Evolutionary conservation across 805 yeast species (phyloP), one percentile per base, ranked within the genome.

Genomic region (Candida montana): DNA sequence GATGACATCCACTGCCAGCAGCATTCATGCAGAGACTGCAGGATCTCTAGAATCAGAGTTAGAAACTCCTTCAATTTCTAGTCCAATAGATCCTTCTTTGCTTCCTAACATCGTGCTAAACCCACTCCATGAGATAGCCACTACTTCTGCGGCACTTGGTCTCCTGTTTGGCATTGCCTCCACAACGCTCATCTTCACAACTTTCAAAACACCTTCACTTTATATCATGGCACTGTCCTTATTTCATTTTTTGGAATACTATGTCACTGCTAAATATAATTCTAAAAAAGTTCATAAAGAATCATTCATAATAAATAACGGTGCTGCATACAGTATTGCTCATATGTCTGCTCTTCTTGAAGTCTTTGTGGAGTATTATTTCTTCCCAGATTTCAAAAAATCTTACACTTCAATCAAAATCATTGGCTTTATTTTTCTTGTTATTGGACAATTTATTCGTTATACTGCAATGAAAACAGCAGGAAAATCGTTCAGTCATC

Each of bases 401-500:
- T 36, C 47, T 0, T 37, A 31, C 33, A 13, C 39, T 3, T 12
- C 37, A 0, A 29, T 67, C 31, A 53, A 67, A 38, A 3, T 38
- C 0, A 0, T 68, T 1, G 97, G 96, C 0, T 36, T 79, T 0
- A 12, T 50, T 0, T 21, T 81, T 2, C 53, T 77, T 0, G 19
- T 77, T 0, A 30, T 60, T 2, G 96, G 97, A 1, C 99, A 93
- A 55, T 16, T 53, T 0, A 54, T 77, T 4, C 71, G 99, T 40
- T 72, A 91, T 1, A 39, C 69, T 28, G 91, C 97, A 1, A 93
- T 93, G 99, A 71, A 75, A 45, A 83, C 90, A 0, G 96, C 97
- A 0, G 86, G 89, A 2, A 72, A 74, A 39, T 86, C 95, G 3
- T 93, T 93, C 64, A 83, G 87, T 39, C 99, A 93, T 61, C 63